These are phyloP conservation scores for Cercospora beticola DNA, from an alignment of 2,329 filamentous ascomycete species.

Conservation along the genomic window DNA sequence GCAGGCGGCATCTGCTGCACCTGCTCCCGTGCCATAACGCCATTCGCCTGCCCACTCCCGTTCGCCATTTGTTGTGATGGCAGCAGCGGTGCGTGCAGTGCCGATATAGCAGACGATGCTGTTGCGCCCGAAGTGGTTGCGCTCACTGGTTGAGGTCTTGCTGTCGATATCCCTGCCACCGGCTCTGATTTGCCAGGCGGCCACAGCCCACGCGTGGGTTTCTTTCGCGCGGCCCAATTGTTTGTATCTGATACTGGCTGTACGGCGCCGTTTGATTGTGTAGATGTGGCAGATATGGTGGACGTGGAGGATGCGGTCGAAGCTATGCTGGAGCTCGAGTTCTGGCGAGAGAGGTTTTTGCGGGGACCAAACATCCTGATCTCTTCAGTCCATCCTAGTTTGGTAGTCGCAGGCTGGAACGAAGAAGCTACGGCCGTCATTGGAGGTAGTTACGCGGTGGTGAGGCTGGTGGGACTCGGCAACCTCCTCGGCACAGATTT, in stretches of 20 bases:
- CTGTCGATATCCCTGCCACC: slow-evolving; percentile 61
- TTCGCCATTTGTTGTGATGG: slow-evolving; percentile 70
- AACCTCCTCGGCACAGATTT: slow-evolving; percentile 5
- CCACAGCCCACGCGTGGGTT: slow-evolving; percentile 59
- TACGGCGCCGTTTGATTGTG: slow-evolving; percentile 53
- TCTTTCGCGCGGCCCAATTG: slow-evolving; percentile 51
- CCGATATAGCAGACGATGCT: slow-evolving; percentile 62
- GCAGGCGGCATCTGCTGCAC: slow-evolving; percentile 62
- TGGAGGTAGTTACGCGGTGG: slow-evolving; percentile 15
- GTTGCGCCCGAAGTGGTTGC: slow-evolving; percentile 58
- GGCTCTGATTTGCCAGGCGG: slow-evolving; percentile 65
- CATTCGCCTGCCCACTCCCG: slow-evolving; percentile 59
- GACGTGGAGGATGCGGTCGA: slow-evolving; percentile 65
- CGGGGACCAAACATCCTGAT: slow-evolving; percentile 76
- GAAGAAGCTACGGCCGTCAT: slow-evolving; percentile 69
- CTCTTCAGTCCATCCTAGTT: slow-evolving; percentile 69
- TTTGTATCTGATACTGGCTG: slow-evolving; percentile 40
- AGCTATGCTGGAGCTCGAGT: slow-evolving; percentile 82
- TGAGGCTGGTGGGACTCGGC: background rate
- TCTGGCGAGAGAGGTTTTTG: slow-evolving; percentile 81
- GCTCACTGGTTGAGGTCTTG: slow-evolving; percentile 61
- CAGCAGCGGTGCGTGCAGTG: slow-evolving; percentile 62
- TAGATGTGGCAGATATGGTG: slow-evolving; percentile 59
- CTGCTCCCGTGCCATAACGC: slow-evolving; percentile 45
- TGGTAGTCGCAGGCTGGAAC: slow-evolving; percentile 55